Conservation (phyloP, 345 rosid species). For the Hypericum perforatum region DNA sequence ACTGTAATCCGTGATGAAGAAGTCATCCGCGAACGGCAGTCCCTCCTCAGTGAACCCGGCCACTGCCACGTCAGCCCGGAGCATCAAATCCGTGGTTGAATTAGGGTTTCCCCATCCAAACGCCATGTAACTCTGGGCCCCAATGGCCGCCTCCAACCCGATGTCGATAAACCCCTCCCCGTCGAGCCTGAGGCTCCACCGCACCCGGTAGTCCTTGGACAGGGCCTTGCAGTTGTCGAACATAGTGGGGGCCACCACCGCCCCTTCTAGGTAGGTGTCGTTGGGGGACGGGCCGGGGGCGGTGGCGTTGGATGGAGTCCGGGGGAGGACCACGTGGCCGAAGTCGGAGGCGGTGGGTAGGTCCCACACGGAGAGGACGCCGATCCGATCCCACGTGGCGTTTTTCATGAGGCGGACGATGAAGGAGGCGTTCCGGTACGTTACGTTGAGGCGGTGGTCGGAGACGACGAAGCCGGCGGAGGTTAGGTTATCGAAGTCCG, state of each 20-base stretch:
- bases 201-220: conserved; percentile 47
- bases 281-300: conserved; percentile 38
- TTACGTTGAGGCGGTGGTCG: conserved; percentile 47
- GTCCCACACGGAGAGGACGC: conserved; percentile 65
- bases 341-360: conserved; percentile 55
- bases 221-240: conserved; percentile 72
- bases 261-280: conserved; percentile 13
- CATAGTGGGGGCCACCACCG: conserved; percentile 43
- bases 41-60: conserved; percentile 70
- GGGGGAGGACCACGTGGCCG: conserved; percentile 50
- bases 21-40: conserved; percentile 76
- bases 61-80: conserved; percentile 71
- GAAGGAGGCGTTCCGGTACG: conserved; percentile 57
- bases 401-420: conserved; percentile 37
- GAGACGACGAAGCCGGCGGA: conserved; percentile 51
- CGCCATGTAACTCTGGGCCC: conserved; percentile 67
- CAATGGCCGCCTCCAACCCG: conserved; percentile 68
- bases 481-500: conserved; percentile 53
- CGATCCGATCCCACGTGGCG: conserved; percentile 56
- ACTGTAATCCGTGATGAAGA: conserved; percentile 51
- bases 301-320: conserved; percentile 24
- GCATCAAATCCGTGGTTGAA: conserved; percentile 40
- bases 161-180: conserved; percentile 45
- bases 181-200: conserved; percentile 67
- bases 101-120: conserved; percentile 83